Evolutionary conservation across 2,329 filamentous ascomycete genomes (phyloP).

Genomic region (Chrysoporthe austroafricana): DNA sequence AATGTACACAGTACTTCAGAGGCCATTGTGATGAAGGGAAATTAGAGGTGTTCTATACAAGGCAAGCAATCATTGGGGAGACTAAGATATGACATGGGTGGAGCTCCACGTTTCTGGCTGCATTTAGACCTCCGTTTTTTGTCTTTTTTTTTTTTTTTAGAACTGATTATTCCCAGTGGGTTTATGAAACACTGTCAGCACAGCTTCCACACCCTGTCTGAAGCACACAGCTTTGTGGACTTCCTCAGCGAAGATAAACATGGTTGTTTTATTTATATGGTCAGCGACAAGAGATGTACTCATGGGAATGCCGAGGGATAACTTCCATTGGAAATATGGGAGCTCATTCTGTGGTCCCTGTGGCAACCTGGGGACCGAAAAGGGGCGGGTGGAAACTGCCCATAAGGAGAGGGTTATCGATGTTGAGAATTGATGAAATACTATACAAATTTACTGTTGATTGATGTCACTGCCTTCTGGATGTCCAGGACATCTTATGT

Average conservation of each 20-base stretch:
- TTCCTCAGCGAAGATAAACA: too few species aligned
- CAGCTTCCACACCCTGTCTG: not conserved
- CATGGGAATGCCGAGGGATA: not conserved
- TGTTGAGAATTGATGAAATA: not conserved
- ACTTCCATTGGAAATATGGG: not conserved
- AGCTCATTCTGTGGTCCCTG: not conserved
- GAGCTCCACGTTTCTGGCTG: conserved; percentile 1
- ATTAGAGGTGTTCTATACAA: not conserved
- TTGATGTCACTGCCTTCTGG: not conserved
- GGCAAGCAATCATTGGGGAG: not conserved
- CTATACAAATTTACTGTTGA: not conserved
- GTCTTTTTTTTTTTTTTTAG: not conserved
- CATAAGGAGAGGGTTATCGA: not conserved
- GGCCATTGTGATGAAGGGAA: not conserved
- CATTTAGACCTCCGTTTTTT: not conserved
- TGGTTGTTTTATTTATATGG: too few species aligned
- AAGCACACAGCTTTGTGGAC: not conserved
- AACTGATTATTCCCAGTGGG: not conserved
- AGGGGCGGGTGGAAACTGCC: conserved; percentile 8
- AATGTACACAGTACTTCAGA: not conserved
- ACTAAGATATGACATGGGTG: not conserved
- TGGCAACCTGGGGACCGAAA: not conserved
- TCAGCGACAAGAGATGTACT: not conserved
- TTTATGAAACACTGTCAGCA: not conserved
- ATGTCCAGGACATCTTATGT: not conserved